Evolutionary conservation across 2,329 filamentous ascomycete species (phyloP).

Genomic region (Nothopassalora personata): DNA sequence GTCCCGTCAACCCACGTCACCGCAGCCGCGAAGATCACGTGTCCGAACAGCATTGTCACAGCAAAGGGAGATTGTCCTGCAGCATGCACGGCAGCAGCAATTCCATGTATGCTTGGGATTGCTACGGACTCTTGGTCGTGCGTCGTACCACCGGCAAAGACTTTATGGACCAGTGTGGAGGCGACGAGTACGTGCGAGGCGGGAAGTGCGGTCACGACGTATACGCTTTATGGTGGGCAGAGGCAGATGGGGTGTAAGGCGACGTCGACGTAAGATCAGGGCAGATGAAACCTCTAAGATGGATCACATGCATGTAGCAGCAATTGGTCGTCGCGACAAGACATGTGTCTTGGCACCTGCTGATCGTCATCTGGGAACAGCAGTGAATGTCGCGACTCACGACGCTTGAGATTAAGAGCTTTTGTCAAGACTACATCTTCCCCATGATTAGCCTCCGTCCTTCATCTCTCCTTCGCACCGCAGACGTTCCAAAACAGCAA

Average conservation of each 20-base stretch:
- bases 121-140: slow-evolving; percentile 13
- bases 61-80: slow-evolving; percentile 9
- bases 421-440: background rate
- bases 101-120: slow-evolving; percentile 9
- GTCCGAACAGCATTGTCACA: slow-evolving; percentile 6
- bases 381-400: background rate
- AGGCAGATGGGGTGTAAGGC: slow-evolving; percentile 4
- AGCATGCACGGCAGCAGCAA: slow-evolving; percentile 7
- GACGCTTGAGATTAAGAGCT: background rate
- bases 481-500: too few species aligned
- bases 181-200: slow-evolving; percentile 12
- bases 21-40: background rate
- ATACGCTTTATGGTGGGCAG: slow-evolving; percentile 7
- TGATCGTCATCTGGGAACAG: background rate
- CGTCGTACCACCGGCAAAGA: background rate
- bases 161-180: slow-evolving; percentile 9
- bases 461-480: background rate
- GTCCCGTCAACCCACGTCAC: background rate
- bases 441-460: too few species aligned
- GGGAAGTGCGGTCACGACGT: slow-evolving; percentile 4
- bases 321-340: background rate
- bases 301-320: background rate
- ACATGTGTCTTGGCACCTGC: background rate
- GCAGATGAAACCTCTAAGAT: too few species aligned
- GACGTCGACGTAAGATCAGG: background rate